Percentiles rank a stretch among this genome's conserved stretches.
Conservation (phyloP, 2,329 filamentous ascomycete genomes). For the Alternaria tenuissima region DNA sequence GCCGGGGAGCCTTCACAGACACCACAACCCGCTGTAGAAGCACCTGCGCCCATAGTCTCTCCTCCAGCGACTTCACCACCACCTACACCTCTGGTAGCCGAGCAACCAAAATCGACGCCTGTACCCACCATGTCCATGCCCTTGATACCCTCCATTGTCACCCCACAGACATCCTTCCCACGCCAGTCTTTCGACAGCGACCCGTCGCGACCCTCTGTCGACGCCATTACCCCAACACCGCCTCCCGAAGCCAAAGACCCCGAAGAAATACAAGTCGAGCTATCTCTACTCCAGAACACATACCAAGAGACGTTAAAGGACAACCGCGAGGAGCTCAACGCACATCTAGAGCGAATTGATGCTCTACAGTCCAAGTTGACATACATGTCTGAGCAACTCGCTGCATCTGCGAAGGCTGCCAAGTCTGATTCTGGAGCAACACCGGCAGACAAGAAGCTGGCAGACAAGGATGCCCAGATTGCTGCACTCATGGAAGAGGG, state of each 20-base stretch:
- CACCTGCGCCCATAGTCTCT: constrained; percentile 15
- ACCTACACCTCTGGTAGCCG: constrained; percentile 34
- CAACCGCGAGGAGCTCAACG: constrained; percentile 82
- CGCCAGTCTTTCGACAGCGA: constrained; percentile 47
- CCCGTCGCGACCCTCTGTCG: constrained; percentile 42
- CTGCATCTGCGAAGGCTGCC: constrained; percentile 75
- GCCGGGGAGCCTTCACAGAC: constrained; percentile 24
- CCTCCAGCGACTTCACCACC: constrained; percentile 23
- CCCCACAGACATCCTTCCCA: constrained; percentile 38
- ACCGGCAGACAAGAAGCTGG: constrained; percentile 74
- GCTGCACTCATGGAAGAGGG: constrained; percentile 91
- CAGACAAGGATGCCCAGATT: constrained; percentile 90
- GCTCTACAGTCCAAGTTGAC: constrained; percentile 89
- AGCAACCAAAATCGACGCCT: constrained; percentile 47
- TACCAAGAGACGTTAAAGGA: constrained; percentile 63
- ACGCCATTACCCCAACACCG: constrained; percentile 40
- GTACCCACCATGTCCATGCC: constrained; percentile 42
- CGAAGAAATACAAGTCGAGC: constrained; percentile 53
- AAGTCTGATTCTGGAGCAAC: constrained; percentile 54
- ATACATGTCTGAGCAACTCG: constrained; percentile 82
- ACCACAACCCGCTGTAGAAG: constrained; percentile 41
- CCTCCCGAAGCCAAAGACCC: constrained; percentile 42
- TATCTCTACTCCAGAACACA: constrained; percentile 60
- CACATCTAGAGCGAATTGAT: constrained; percentile 88
- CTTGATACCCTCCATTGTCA: constrained; percentile 43